A percentile compares a stretch with the other conserved stretches of the same genome.
phyloP scores from a whole-genome alignment of 2,329 filamentous ascomycete genomes.

The Aspergillus pseudoterreus region DNA sequence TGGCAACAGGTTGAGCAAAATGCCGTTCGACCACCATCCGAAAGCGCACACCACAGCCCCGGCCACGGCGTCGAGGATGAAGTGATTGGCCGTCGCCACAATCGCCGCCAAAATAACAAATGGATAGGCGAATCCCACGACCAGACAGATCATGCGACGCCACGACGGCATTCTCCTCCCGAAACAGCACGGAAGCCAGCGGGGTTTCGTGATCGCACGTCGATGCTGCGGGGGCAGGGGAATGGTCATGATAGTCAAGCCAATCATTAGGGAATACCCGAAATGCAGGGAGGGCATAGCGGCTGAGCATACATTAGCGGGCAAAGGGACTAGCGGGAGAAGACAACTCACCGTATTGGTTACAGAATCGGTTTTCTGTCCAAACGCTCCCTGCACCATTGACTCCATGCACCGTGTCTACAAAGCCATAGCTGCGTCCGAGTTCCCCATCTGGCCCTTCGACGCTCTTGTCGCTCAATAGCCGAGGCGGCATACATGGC shows the following conservation, averaged over 20 bases:
- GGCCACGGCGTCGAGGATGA: constrained; percentile 67
- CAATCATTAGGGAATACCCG: constrained; percentile 70
- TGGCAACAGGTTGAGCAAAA: constrained; percentile 61
- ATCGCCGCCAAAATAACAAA: constrained; percentile 63
- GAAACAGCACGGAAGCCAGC: constrained; percentile 32
- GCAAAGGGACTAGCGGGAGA: neutral
- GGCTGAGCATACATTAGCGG: constrained; percentile 38
- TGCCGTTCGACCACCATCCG: constrained; percentile 56
- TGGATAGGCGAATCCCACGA: constrained; percentile 61
- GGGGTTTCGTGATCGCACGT: constrained; percentile 30
- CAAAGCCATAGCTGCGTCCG: constrained; percentile 58
- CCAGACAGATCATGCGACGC: constrained; percentile 49
- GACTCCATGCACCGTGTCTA: constrained; percentile 56
- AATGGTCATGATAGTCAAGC: constrained; percentile 64
- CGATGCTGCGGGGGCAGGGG: constrained; percentile 56
- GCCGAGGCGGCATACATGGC: constrained; percentile 59
- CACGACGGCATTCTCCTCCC: constrained; percentile 44
- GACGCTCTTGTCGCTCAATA: constrained; percentile 53
- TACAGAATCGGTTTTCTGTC: constrained; percentile 70
- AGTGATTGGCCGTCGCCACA: constrained; percentile 68
- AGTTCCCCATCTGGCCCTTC: constrained; percentile 54
- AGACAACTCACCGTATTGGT: constrained; percentile 61
- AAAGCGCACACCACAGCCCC: constrained; percentile 62
- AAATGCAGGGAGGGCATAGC: constrained; percentile 76
- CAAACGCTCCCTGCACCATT: constrained; percentile 64